Evolutionary conservation across 352 stramenopile genomes (phyloP), one percentile per base, ranked within the genome.

Genomic region (Globisporangium ultimum): DNA sequence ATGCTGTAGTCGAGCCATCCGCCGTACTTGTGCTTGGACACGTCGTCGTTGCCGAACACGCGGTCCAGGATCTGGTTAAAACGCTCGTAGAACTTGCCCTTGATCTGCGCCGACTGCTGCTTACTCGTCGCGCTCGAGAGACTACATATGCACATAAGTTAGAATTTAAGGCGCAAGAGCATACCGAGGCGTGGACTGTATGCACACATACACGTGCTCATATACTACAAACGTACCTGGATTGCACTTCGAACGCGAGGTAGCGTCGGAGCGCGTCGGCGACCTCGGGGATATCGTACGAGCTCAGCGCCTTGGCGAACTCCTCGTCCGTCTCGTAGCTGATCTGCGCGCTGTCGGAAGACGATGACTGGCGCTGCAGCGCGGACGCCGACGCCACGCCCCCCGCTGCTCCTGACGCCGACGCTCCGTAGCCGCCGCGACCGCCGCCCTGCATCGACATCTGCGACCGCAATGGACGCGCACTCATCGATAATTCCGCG

Each of bases 21-120:
- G 32, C 84, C 84, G 60, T 74, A 84, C 63, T 91, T 90, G 59
- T 88, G 78, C 72, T 80, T 91, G 58, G 84, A 93, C 13, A 80
- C 60, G 0, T 84, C 63, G 66, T 93, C 82, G 40, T 74, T 78
- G 42, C 84, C 84, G 57, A 91, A 91, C 3, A 93, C 50, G 36
- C 84, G 82, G 67, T 93, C 84, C 34, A 93, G 58, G 20, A 93
- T 76, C 69, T 91, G 84, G 70, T 92, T 91, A 56, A 93, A 91
- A 28, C 84, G 84, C 62, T 92, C 84, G 68, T 93, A 93, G 59
- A 93, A 91, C 55, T 89, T 80, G 55, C 84, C 79, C 38, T 87
- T 84, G 34, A 88, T 69, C 63, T 92, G 84, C 17, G 75, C 78
- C n/a, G 80, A 88, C 60, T 90, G 80, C 24, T 80, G 82, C 70